Percentiles rank a stretch among this genome's conserved stretches.
These are phyloP conservation scores for Skeletonema tropicum DNA, from an alignment of 108 stramenopile species.

Conservation along the genomic window DNA sequence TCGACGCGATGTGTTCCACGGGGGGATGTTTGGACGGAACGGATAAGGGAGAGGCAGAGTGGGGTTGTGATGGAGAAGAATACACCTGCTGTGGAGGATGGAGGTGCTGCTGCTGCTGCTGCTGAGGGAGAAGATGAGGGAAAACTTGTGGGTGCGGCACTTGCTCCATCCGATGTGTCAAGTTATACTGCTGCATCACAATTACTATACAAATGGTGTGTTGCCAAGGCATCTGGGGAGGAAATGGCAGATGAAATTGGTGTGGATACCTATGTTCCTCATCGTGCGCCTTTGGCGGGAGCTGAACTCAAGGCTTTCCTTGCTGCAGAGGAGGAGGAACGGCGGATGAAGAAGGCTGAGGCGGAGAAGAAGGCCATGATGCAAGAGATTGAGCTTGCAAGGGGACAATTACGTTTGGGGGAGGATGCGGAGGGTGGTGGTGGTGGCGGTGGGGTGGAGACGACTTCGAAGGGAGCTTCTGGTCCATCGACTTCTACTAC, in stretches of 20 bases:
- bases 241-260: conserved; percentile 87
- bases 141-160: conserved; percentile 50
- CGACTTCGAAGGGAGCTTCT: conserved; percentile 1
- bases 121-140: conserved; percentile 39
- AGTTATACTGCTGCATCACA: conserved; percentile 73
- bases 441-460: neutral
- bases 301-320: conserved; percentile 70
- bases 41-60: neutral
- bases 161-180: conserved; percentile 46
- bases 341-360: conserved; percentile 44
- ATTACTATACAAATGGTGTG: conserved; percentile 76
- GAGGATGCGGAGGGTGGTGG: conserved; percentile 52
- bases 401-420: conserved; percentile 75
- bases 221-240: conserved; percentile 72
- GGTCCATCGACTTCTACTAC: conserved; percentile 10
- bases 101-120: conserved; percentile 1
- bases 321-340: conserved; percentile 73
- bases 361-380: conserved; percentile 82
- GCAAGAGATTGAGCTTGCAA: conserved; percentile 83
- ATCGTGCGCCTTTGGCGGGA: conserved; percentile 68
- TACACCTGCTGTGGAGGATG: conserved; percentile 2
- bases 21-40: conserved; percentile 46
- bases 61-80: conserved; percentile 21
- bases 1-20: conserved; percentile 62
- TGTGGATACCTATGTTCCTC: conserved; percentile 76